These are phyloP conservation scores for Exophiala xenobiotica DNA, from an alignment of 2,329 filamentous ascomycete species.

Conservation along the genomic window DNA sequence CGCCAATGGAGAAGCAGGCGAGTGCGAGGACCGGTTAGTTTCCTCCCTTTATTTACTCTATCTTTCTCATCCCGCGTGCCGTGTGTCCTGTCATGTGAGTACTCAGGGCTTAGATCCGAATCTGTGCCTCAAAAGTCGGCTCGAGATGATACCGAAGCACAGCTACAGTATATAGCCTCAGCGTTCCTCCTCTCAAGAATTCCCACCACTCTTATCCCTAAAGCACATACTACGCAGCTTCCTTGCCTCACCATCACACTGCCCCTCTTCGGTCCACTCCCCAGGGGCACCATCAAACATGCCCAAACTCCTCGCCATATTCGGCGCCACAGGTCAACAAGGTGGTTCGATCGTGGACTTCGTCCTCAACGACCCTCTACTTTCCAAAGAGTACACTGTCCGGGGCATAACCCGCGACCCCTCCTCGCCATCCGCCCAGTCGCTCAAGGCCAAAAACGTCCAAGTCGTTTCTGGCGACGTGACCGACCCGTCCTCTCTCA, in stretches of 20 bases:
- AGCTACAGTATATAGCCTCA: too few species aligned
- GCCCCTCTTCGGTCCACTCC: not conserved
- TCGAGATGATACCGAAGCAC: too few species aligned
- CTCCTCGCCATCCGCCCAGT: conserved; percentile 32
- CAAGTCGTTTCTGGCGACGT: conserved; percentile 42
- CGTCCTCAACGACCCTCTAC: conserved; percentile 45
- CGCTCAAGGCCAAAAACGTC: conserved; percentile 33
- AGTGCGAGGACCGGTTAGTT: not conserved
- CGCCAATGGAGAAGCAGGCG: not conserved
- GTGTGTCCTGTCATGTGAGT: too few species aligned
- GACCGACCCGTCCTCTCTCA: conserved; percentile 40
- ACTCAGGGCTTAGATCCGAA: too few species aligned
- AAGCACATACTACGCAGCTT: too few species aligned
- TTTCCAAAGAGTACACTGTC: conserved; percentile 50
- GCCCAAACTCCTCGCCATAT: conserved; percentile 43
- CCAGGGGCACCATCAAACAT: not conserved
- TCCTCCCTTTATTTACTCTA: not conserved
- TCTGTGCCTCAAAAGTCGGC: too few species aligned
- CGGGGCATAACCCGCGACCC: conserved; percentile 52
- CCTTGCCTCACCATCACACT: too few species aligned
- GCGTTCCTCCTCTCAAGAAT: too few species aligned
- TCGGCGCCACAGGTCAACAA: conserved; percentile 55
- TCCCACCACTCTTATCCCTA: too few species aligned
- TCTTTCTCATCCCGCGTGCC: too few species aligned
- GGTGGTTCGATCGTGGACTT: conserved; percentile 49